Evolutionary conservation across 2,329 filamentous ascomycete genomes (phyloP), one percentile per base, ranked within the genome.

Genomic region (Fusarium sp.): DNA sequence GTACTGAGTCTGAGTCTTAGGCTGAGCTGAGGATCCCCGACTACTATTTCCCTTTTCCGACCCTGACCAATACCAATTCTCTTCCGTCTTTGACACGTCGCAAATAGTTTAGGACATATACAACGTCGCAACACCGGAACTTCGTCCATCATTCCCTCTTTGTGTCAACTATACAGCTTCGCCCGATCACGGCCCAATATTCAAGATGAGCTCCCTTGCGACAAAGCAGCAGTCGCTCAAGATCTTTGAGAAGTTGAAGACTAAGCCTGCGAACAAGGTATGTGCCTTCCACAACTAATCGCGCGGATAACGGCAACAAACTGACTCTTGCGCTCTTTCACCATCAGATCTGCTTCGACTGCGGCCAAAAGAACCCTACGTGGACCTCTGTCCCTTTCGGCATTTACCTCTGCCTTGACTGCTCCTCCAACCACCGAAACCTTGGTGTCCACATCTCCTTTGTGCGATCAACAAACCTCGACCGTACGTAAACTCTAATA

Each of bases 371-470:
- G 83, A 97, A 97, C 78, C 96, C 96, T 67, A 98, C 96, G 62
- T 99, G 96, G 96, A 97, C 94, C 9, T 98, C 95, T 8, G 94
- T 97, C 33, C 94, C 95, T 12, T 94, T 99, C 70, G 96, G 93
- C 77, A 98, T 99, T 80, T 99, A 98, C 80, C 89, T 99, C 23
- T 99, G 96, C 78, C 91, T 99, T 76, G 96, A 99, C 83, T 99
- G 96, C 84, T 97, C 95, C 41, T 92, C 95, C 59, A 94, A 97
- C 80, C 96, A 99, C 82, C 91, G 96, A 75, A 98, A 98, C 81
- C 90, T 99, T 76, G 96, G 96, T 80, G 95, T 98, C 65, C 96
- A 99, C 82, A 97, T 99, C 82, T 97, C 95, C 74, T 99, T 99
- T 85, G 96, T 99, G 76, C 92, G 96, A 76, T 98, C 95, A 66